These are phyloP conservation scores for Mortierella sp. DNA, from an alignment of 371 early-diverging fungal genomes.

Conservation along the genomic window DNA sequence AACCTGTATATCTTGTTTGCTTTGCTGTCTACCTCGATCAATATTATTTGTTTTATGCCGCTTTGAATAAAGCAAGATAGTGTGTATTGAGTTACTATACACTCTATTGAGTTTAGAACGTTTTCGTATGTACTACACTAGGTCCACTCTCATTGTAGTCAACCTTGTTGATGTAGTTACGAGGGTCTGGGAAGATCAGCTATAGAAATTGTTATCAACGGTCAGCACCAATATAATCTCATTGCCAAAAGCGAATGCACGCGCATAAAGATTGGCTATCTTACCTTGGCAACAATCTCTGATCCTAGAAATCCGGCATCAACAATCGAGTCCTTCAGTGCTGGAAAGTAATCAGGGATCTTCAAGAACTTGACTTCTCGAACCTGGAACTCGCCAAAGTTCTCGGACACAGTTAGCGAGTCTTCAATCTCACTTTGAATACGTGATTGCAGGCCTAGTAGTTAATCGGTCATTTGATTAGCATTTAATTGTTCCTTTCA, in stretches of 20 bases:
- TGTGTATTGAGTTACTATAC: neutral
- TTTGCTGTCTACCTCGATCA: too few species aligned
- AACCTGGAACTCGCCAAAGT: slow-evolving; percentile 82
- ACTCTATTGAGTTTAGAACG: slow-evolving; percentile 38
- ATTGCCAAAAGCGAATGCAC: too few species aligned
- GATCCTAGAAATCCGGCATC: slow-evolving; percentile 82
- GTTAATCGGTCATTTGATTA: neutral
- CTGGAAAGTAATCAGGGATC: slow-evolving; percentile 84
- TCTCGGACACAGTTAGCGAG: slow-evolving; percentile 76
- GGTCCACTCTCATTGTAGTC: slow-evolving; percentile 89
- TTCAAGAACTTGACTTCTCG: slow-evolving; percentile 77
- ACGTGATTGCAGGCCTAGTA: slow-evolving; percentile 66
- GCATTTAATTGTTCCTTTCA: neutral
- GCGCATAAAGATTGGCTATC: neutral
- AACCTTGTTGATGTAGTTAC: slow-evolving; percentile 81
- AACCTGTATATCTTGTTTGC: too few species aligned
- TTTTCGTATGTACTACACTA: slow-evolving; percentile 74
- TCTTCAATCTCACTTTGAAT: slow-evolving; percentile 70
- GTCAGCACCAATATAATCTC: too few species aligned
- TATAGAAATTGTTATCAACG: neutral
- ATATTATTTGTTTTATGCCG: too few species aligned
- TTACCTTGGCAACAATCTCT: slow-evolving; percentile 85
- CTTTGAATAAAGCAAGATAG: too few species aligned
- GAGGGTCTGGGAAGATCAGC: slow-evolving; percentile 78
- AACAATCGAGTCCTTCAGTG: slow-evolving; percentile 73